A percentile compares a stretch with the other conserved stretches of the same genome.
Evolutionary conservation across 2,329 filamentous ascomycete species (phyloP).

Genomic region (Diaporthe sp.): DNA sequence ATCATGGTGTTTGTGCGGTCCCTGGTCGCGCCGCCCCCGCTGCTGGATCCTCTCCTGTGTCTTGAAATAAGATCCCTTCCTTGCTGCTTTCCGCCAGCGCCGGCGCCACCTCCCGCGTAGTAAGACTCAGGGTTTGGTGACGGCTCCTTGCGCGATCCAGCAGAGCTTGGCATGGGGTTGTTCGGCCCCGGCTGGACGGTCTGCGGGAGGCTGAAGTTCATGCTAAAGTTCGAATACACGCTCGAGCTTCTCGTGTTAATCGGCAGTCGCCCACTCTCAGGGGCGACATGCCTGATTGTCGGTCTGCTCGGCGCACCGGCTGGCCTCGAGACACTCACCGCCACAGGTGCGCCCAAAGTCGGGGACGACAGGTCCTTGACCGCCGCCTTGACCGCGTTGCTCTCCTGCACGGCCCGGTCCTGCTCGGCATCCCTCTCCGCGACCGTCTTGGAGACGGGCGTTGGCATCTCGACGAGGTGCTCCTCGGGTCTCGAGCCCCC

Average conservation of each 20-base stretch:
- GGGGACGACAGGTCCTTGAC: conserved; percentile 34
- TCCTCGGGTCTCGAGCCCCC: conserved; percentile 45
- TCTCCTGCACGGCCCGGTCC: conserved; percentile 19
- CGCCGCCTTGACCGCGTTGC: conserved; percentile 36
- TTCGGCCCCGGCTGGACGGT: conserved; percentile 34
- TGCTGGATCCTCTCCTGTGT: conserved; percentile 29
- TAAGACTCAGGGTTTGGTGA: conserved; percentile 20
- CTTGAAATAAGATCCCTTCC: conserved; percentile 15
- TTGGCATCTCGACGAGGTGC: conserved; percentile 42
- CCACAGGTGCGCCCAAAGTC: conserved; percentile 39
- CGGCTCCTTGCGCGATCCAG: neutral
- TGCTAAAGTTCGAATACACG: conserved; percentile 44
- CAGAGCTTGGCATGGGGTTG: conserved; percentile 37
- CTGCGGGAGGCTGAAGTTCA: conserved; percentile 42
- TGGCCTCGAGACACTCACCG: neutral
- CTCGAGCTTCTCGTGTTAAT: conserved; percentile 46
- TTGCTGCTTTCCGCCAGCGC: neutral
- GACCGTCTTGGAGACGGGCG: conserved; percentile 32
- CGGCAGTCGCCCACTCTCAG: conserved; percentile 32
- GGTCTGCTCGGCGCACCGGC: neutral
- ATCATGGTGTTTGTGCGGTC: conserved; percentile 34
- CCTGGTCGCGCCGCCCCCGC: neutral
- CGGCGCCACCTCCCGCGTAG: neutral
- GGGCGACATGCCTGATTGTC: conserved; percentile 32
- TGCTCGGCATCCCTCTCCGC: conserved; percentile 31